Base-by-base conservation (phyloP, 306 rosid genomes). In the Comarum palustre region DNA sequence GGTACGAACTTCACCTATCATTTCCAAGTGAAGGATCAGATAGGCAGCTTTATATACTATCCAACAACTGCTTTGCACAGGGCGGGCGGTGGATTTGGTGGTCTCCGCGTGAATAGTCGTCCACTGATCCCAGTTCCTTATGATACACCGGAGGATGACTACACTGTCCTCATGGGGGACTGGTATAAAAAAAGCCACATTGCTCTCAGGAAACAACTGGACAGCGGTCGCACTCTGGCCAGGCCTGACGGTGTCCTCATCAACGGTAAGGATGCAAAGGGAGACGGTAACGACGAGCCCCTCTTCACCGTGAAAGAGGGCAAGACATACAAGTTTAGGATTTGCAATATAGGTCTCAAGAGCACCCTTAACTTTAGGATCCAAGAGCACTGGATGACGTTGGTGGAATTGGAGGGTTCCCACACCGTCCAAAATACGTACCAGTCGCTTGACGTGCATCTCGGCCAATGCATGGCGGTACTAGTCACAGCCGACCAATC, bases 331-430 rank as follows among this genome's bases (percentile, higher is more conserved):
- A 93, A 90, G 51, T 87, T 80, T 34, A 82, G 97, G 38, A 66
- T 93, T 24, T 90, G 98, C 86, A 93, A 93, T 4, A 87, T 84
- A 4, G 98, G 98, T 3, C n/a, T 87, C 1, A 90, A 87, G 66
- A 77, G 77, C 47, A 78, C 94, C 22, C 82, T 93, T 9, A 93
- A 93, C 75, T 86, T 93, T 72, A 82, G 94, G 45, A 78, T 93
- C 77, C 98, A 93, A 79, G 81, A 76, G 13, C 98, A 93, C 42
- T 66, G 73, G 19, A 63, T 93, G 92, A 81, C 39, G 50, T 80
- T 93, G 0, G 98, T 93, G 0, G 97, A 93, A 57, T 36, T 89
- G 90, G 98, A 93, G 75, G 98, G 98, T 0, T 91, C 98, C 5
- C 98, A 93, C 82, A 71, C 80, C 2, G 87, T 93, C 1, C 97